Evolutionary conservation across 345 rosid species (phyloP).

Genomic region (Arabis hirsuta): DNA sequence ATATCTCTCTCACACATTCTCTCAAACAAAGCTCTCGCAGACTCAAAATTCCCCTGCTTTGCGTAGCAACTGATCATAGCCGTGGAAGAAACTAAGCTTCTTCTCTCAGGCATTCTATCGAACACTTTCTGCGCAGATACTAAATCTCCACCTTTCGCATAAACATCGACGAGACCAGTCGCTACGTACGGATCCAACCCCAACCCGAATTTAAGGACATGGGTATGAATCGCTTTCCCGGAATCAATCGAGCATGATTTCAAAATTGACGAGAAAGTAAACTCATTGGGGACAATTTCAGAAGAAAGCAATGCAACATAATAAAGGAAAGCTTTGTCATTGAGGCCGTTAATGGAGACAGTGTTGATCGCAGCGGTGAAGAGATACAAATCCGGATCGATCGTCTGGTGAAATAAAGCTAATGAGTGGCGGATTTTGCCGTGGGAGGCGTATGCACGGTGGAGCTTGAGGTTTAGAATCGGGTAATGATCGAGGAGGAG

Average conservation of each 20-base stretch:
- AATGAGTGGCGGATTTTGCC: constrained; percentile 56
- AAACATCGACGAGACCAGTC: constrained; percentile 69
- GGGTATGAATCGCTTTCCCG: constrained; percentile 56
- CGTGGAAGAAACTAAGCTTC: constrained; percentile 64
- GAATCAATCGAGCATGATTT: constrained; percentile 59
- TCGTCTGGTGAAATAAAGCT: constrained; percentile 56
- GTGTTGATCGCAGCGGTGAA: constrained; percentile 67
- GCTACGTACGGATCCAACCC: constrained; percentile 65
- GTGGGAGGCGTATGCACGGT: constrained; percentile 73
- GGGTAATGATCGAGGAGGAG: constrained; percentile 52
- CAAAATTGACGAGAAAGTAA: constrained; percentile 71
- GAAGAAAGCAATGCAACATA: constrained; percentile 57
- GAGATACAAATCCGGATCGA: constrained; percentile 57
- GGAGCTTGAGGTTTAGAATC: constrained; percentile 76
- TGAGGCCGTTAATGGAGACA: constrained; percentile 48
- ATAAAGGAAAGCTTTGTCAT: constrained; percentile 51
- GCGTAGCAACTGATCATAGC: constrained; percentile 81
- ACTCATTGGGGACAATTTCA: constrained; percentile 61
- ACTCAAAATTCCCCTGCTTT: constrained; percentile 59
- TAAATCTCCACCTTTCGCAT: constrained; percentile 65
- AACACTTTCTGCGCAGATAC: constrained; percentile 65
- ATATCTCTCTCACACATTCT: constrained; percentile 50
- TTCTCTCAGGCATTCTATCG: constrained; percentile 64
- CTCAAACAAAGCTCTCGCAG: constrained; percentile 56
- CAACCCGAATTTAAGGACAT: constrained; percentile 62